These are phyloP conservation scores for Russula olivacea DNA, from an alignment of 768 basidiomycete genomes.

Conservation along the genomic window DNA sequence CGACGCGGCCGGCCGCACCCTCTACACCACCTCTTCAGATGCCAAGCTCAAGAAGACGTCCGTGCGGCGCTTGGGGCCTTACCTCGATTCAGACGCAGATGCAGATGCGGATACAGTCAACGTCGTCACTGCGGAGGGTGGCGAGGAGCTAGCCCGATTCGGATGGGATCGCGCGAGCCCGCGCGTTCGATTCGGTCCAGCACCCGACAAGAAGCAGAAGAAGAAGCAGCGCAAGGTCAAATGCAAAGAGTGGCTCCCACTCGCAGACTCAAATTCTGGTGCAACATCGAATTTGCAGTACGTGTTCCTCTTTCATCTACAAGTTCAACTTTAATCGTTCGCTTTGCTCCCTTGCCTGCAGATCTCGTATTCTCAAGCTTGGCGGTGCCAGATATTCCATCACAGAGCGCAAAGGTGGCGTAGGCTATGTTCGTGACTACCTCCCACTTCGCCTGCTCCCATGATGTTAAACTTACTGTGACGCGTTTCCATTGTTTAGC, in stretches of 20 bases:
- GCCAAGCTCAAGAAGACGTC: conserved; percentile 21
- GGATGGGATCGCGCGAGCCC: conserved; percentile 20
- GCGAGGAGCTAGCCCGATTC: conserved; percentile 6
- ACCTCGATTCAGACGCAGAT: background rate
- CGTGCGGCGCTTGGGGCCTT: conserved; percentile 1
- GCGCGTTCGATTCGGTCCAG: conserved; percentile 6
- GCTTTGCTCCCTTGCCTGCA: background rate
- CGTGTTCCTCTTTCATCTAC: background rate
- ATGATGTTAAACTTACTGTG: too few relatives aligned
- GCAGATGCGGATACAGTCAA: background rate
- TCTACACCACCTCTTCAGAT: conserved; percentile 13
- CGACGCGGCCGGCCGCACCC: conserved; percentile 1
- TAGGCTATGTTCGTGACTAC: conserved; percentile 11
- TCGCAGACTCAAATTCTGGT: background rate
- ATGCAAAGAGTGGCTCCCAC: conserved; percentile 19
- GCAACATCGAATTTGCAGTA: background rate
- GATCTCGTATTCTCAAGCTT: conserved; percentile 16
- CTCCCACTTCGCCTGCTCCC: background rate
- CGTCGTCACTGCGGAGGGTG: background rate
- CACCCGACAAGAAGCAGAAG: background rate
- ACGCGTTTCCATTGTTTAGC: background rate
- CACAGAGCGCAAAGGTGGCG: conserved; percentile 8
- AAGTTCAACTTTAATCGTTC: background rate
- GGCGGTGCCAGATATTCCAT: conserved; percentile 6
- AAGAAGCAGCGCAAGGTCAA: conserved; percentile 13